phyloP scores from a whole-genome alignment of 2,329 filamentous ascomycete species.

The Ophiocordyceps robertsii region DNA sequence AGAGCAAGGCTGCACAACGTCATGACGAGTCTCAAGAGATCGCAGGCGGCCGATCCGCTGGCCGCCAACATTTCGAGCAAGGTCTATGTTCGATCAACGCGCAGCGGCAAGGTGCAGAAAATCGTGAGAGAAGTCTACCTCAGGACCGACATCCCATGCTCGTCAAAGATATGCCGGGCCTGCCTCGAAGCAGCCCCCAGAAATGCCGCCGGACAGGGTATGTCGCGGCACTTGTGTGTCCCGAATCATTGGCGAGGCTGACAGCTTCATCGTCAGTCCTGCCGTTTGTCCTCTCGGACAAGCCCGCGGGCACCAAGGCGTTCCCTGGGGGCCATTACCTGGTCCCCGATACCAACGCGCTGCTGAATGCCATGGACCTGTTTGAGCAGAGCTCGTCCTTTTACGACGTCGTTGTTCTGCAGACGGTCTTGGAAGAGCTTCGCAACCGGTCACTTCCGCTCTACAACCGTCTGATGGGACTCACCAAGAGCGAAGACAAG shows the following conservation, averaged over 20 bases:
- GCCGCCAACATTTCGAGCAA: slow-evolving; percentile 82
- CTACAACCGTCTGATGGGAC: slow-evolving; percentile 80
- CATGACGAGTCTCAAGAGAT: slow-evolving; percentile 55
- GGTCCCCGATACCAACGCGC: slow-evolving; percentile 88
- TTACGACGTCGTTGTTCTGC: slow-evolving; percentile 91
- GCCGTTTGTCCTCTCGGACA: slow-evolving; percentile 80
- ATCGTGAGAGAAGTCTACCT: slow-evolving; percentile 95
- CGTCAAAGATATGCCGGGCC: slow-evolving; percentile 69
- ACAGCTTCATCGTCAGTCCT: slow-evolving; percentile 35
- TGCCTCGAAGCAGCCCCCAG: slow-evolving; percentile 65
- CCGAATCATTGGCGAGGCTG: background rate
- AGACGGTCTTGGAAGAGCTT: slow-evolving; percentile 92
- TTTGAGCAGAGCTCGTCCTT: slow-evolving; percentile 89
- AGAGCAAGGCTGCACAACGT: background rate
- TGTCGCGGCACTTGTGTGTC: slow-evolving; percentile 9
- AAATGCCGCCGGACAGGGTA: slow-evolving; percentile 68
- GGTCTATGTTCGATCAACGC: slow-evolving; percentile 87
- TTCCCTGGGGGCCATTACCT: slow-evolving; percentile 88
- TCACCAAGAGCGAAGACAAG: slow-evolving; percentile 94
- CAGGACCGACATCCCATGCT: slow-evolving; percentile 93
- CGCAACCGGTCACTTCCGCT: slow-evolving; percentile 86
- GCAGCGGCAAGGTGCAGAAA: slow-evolving; percentile 95
- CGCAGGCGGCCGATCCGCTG: slow-evolving; percentile 34
- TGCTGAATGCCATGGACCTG: slow-evolving; percentile 91
- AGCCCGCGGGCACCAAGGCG: slow-evolving; percentile 67